Conservation (phyloP, 495 filamentous ascomycete genomes). For the Lasiosphaeriaceae sp. region DNA sequence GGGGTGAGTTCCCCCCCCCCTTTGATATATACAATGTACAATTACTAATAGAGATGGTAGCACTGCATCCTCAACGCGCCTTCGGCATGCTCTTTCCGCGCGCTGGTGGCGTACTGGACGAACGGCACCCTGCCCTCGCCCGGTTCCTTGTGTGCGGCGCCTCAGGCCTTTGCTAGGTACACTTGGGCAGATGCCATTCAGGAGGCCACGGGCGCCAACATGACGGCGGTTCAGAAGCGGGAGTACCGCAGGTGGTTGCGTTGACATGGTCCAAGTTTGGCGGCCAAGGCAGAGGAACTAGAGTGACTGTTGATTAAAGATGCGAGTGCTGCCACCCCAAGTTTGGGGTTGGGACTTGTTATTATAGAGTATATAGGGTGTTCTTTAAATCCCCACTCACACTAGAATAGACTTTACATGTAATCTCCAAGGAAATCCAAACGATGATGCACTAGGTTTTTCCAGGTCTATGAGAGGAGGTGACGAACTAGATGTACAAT, state of each 20-base stretch:
- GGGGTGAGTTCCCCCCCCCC: conserved; percentile 42
- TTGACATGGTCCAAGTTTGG: too few relatives aligned
- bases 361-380: too few relatives aligned
- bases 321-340: too few relatives aligned
- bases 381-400: too few relatives aligned
- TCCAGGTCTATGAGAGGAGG: too few relatives aligned
- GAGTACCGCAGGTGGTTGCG: background rate
- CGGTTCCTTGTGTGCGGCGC: conserved; percentile 38
- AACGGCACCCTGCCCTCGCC: conserved; percentile 41
- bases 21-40: background rate
- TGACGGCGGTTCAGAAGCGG: background rate
- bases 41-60: conserved; percentile 20
- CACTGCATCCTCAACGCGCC: conserved; percentile 45
- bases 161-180: background rate
- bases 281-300: too few relatives aligned
- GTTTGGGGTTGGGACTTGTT: too few relatives aligned
- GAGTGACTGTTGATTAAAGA: too few relatives aligned
- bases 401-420: too few relatives aligned
- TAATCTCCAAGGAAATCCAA: too few relatives aligned
- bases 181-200: background rate
- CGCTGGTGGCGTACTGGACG: conserved; percentile 45
- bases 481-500: too few relatives aligned
- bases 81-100: conserved; percentile 44
- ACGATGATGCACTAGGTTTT: too few relatives aligned
- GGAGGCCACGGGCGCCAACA: background rate